These are phyloP conservation scores for Trifolium subterraneum DNA, from an alignment of 306 rosid species.

Conservation along the genomic window DNA sequence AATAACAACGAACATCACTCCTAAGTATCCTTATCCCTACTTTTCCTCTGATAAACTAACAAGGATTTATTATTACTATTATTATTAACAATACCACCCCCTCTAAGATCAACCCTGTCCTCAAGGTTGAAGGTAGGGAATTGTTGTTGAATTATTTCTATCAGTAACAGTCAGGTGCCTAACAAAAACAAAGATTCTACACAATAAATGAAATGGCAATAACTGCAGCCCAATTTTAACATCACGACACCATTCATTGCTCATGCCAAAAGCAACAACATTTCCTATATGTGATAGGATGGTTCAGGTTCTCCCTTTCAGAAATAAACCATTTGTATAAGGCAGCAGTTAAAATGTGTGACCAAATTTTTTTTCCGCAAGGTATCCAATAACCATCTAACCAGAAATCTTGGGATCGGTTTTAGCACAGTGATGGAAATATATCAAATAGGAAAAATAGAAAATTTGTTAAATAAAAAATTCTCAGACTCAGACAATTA, in stretches of 20 bases:
- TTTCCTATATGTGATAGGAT: background rate
- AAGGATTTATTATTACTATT: background rate
- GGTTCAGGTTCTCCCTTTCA: background rate
- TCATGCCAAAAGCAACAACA: background rate
- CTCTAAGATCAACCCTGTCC: too few relatives aligned
- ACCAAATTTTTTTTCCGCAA: background rate
- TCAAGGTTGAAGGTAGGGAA: too few relatives aligned
- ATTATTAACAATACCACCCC: too few relatives aligned
- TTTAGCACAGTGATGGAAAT: slow-evolving; percentile 1
- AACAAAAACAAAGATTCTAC: slow-evolving; percentile 10
- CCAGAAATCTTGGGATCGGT: background rate
- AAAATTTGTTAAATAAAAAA: background rate
- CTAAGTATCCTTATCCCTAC: background rate
- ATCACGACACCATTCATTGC: background rate
- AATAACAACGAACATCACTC: background rate
- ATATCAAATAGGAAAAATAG: background rate
- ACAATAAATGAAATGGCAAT: background rate
- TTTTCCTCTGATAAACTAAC: background rate
- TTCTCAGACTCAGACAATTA: background rate
- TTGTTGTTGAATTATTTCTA: too few relatives aligned
- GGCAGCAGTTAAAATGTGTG: background rate
- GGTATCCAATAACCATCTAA: slow-evolving; percentile 13
- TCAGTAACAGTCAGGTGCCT: background rate
- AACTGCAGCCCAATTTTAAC: slow-evolving; percentile 12
- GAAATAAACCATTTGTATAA: background rate